Evolutionary conservation across 1,139 yeast species (phyloP).

Genomic region (Insectozyma bohioensis): DNA sequence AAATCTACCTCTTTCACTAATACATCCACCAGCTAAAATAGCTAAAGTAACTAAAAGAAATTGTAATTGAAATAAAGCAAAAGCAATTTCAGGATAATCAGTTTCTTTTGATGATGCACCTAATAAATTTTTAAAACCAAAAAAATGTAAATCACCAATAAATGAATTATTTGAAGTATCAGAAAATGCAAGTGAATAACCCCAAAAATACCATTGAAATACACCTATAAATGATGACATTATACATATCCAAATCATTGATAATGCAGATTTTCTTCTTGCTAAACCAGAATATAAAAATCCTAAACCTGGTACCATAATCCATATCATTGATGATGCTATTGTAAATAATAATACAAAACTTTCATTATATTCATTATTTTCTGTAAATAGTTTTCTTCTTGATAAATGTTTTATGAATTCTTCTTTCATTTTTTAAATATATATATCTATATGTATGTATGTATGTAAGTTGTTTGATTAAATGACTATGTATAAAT

Average conservation of each 20-base stretch:
- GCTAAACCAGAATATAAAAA: conserved; percentile 92
- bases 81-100: conserved; percentile 78
- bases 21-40: conserved; percentile 86
- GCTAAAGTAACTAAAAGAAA: conserved; percentile 88
- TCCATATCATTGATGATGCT: conserved; percentile 76
- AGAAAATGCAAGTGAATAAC: conserved; percentile 87
- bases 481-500: too few species aligned
- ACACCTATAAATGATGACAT: conserved; percentile 77
- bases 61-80: conserved; percentile 87
- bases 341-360: conserved; percentile 45
- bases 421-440: conserved; percentile 10
- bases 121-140: conserved; percentile 75
- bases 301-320: conserved; percentile 95
- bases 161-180: conserved; percentile 72
- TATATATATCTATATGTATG: too few species aligned
- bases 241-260: conserved; percentile 80
- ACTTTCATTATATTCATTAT: conserved; percentile 43
- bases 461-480: too few species aligned
- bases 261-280: conserved; percentile 84
- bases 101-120: conserved; percentile 46
- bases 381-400: conserved; percentile 39
- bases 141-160: conserved; percentile 80
- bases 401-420: conserved; percentile 17
- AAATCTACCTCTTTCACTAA: conserved; percentile 88
- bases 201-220: conserved; percentile 98